phyloP scores from a whole-genome alignment of 2,329 filamentous ascomycete species.

The Alternaria sp. region DNA sequence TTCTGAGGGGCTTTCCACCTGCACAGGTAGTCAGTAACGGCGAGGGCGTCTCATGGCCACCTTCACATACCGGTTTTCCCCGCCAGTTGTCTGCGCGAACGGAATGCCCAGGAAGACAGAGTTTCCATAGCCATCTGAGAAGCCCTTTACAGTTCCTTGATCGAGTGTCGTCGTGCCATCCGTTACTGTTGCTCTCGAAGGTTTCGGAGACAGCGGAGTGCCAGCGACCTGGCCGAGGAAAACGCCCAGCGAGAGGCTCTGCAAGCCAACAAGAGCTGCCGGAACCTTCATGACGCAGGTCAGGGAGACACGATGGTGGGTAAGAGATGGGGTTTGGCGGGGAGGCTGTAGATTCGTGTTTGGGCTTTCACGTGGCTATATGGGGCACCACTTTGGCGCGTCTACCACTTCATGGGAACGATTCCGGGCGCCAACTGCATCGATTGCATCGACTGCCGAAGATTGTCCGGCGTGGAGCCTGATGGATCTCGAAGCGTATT shows the following conservation, averaged over 20 bases:
- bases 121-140: conserved; percentile 31
- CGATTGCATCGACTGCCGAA: conserved; percentile 12
- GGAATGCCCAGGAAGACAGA: conserved; percentile 37
- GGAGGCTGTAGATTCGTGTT: conserved; percentile 17
- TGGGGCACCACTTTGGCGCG: conserved; percentile 14
- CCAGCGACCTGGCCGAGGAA: conserved; percentile 15
- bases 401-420: not conserved
- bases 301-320: conserved; percentile 10
- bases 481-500: conserved; percentile 12
- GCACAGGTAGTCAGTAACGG: conserved; percentile 1
- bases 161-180: conserved; percentile 23
- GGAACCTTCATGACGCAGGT: conserved; percentile 21
- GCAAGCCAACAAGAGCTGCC: conserved; percentile 10
- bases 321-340: conserved; percentile 17
- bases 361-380: conserved; percentile 18
- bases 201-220: conserved; percentile 20
- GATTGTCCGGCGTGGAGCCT: conserved; percentile 17
- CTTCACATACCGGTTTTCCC: conserved; percentile 30
- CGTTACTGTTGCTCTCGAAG: conserved; percentile 13
- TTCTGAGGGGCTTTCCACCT: conserved; percentile 35
- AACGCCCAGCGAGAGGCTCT: conserved; percentile 18
- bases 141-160: conserved; percentile 31
- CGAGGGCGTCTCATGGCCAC: not conserved
- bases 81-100: conserved; percentile 37
- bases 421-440: conserved; percentile 20